Evolutionary conservation across 345 rosid species (phyloP).

Genomic region (Salix purpurea): DNA sequence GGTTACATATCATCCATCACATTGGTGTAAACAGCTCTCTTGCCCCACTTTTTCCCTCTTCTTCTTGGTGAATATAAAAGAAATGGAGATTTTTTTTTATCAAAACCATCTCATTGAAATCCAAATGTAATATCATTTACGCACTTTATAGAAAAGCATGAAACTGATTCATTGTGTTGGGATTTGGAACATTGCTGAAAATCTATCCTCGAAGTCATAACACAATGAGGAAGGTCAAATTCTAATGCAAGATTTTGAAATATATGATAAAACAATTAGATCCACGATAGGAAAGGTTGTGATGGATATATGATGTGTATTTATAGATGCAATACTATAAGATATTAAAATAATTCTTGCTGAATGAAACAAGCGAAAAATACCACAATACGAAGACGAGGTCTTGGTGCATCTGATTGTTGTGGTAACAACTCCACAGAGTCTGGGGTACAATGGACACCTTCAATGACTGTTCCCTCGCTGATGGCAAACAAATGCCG

Average conservation of each 20-base stretch:
- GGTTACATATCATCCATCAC: not conserved
- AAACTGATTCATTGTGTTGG: not conserved
- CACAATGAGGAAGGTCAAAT: not conserved
- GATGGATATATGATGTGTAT: not conserved
- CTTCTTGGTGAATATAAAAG: not conserved
- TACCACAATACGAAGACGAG: slow-evolving; percentile 89
- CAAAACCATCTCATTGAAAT: not conserved
- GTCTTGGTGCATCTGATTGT: slow-evolving; percentile 64
- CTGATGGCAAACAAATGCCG: slow-evolving; percentile 65
- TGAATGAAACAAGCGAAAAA: slow-evolving; percentile 6
- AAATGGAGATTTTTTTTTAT: not conserved
- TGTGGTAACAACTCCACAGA: slow-evolving; percentile 77
- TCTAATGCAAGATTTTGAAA: not conserved
- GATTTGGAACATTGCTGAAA: not conserved
- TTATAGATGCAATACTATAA: not conserved
- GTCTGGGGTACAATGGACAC: slow-evolving; percentile 78
- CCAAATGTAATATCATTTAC: not conserved
- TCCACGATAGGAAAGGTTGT: not conserved
- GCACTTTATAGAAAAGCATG: not conserved
- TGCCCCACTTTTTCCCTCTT: not conserved
- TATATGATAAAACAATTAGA: not conserved
- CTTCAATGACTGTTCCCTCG: slow-evolving; percentile 70
- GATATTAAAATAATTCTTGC: not conserved
- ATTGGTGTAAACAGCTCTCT: not conserved
- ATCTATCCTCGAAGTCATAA: not conserved